Evolutionary conservation across 371 early-diverging fungal genomes (phyloP).

Genomic region (Rhizopus stolonifer): DNA sequence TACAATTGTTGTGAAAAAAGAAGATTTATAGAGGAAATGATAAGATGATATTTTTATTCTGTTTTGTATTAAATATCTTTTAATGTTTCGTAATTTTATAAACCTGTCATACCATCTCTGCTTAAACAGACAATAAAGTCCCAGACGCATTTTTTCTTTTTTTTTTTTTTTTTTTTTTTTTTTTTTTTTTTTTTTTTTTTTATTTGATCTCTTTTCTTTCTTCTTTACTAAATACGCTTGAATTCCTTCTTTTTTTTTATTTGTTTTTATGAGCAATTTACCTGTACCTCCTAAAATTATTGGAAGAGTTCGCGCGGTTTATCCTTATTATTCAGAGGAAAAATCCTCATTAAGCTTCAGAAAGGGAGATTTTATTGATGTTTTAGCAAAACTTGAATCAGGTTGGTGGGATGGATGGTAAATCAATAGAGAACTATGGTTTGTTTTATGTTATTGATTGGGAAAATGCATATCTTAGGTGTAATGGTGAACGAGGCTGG

Average conservation of each 20-base stretch:
- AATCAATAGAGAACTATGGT: not conserved
- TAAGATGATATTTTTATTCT: no score
- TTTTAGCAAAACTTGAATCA: conserved; percentile 75
- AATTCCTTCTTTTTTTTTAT: no score
- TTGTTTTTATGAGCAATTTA: conserved; percentile 17
- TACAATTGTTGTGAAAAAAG: no score
- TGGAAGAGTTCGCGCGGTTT: conserved; percentile 60
- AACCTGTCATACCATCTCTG: no score
- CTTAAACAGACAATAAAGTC: no score
- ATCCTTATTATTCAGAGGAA: conserved; percentile 75
- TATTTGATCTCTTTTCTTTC: conserved; percentile 55
- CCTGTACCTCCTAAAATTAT: conserved; percentile 27
- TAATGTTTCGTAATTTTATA: no score
- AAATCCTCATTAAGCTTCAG: conserved; percentile 69
- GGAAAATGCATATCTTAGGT: conserved; percentile 21
- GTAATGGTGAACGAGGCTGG: conserved; percentile 74
- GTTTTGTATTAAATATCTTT: no score
- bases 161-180: conserved; percentile 1
- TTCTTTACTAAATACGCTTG: conserved; percentile 58
- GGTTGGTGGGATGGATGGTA: conserved; percentile 93
- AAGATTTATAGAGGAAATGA: no score
- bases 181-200: conserved; percentile 1
- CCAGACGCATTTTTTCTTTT: no score
- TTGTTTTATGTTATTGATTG: not conserved
- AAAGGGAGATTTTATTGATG: conserved; percentile 79